Base-by-base conservation (phyloP, 148 eudicot genomes). In the Chenopodium quinoa region DNA sequence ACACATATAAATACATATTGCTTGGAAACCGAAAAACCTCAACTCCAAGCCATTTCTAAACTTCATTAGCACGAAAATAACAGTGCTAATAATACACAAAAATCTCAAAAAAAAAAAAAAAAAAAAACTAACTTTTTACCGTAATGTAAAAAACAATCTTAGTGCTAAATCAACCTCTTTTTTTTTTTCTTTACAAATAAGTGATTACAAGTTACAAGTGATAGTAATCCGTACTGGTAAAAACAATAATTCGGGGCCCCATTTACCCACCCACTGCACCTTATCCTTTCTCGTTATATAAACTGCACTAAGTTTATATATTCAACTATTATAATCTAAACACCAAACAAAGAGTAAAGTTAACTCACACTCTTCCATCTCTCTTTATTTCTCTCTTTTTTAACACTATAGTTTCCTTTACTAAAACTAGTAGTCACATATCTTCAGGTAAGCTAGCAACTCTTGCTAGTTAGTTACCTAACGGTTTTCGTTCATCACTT, bases 341-440 rank as follows among this genome's bases (percentile, higher is more conserved):
- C 62, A 56, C 62, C 25, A 74, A 74, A 74, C 63, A 74, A 74
- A 74, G 77, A 74, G 62, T 74, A 73, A 73, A 73, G 76, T 73
- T 50, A 50, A 50, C 77, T 8, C 76, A 74, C 77, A 20, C 56
- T 10, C 50, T 54, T 40, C 52, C n/a, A 1, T 44, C 29, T 72
- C 27, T 74, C 60, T 27, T 2, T 40, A 32, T 73, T 10, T 3
- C 56, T 0, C 19, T 3, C 31, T 46, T 10, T 27, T 40, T 4
- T 40, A 40, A 40, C 44, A 40, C 44, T 40, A 40, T 34, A 2
- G 4, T 5, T 5, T 40, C 44, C 16, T 37, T 46, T 22, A 46
- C 54, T 72, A 71, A 19, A 44, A 17, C 56, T 44, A n/a, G 25
- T 44, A n/a, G 25, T 22, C 50, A 67, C 31, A 29, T 65, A 65